Evolutionary conservation across 805 yeast genomes (phyloP), one percentile per base, ranked within the genome.

Genomic region (Nakazawaea peltata): DNA sequence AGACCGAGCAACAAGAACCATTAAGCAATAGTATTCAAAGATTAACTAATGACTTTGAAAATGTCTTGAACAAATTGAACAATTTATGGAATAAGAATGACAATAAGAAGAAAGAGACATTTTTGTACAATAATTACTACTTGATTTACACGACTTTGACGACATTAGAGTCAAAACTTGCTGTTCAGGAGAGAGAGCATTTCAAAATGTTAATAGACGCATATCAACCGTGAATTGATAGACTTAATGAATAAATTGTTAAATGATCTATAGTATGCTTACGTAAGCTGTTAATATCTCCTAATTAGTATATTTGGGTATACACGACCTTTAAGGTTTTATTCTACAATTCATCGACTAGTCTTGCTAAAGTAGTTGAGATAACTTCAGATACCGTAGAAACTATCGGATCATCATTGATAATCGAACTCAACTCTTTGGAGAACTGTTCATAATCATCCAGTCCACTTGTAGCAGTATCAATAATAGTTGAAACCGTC

Each of bases 1-100:
- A 56, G 33, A 37, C 50, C 7, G 62, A 54, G 34, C 56, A 59
- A 50, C 27, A 69, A 12, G 97, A 85, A 45, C 96, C 96, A 1
- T 61, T 90, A 6, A 73, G 73, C 28, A 75, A 70, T 42, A 77
- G 87, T 2, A 66, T 90, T 5, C 65, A 64, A 4, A 66, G 95
- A 37, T 56, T 90, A 25, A 63, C 90, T 37, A 77, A 75, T 47
- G 95, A 84, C 43, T 88, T 77, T 51, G 97, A 92, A 51, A 74
- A 74, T 16, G 68, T 77, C 1, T 57, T 88, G 52, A 83, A 92
- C 2, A 85, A 80, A 47, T 55, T 86, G 35, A 73, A 85, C 44
- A 64, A 59, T 13, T 59, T 65, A 32, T 39, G 56, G n/a, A 39
- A 34, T 29, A 48, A 54, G 34, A 54, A 61, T 37, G 59, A 54